These are phyloP conservation scores for Kalmanozyma brasiliensis DNA, from an alignment of 1,284 basidiomycete species.

Conservation along the genomic window DNA sequence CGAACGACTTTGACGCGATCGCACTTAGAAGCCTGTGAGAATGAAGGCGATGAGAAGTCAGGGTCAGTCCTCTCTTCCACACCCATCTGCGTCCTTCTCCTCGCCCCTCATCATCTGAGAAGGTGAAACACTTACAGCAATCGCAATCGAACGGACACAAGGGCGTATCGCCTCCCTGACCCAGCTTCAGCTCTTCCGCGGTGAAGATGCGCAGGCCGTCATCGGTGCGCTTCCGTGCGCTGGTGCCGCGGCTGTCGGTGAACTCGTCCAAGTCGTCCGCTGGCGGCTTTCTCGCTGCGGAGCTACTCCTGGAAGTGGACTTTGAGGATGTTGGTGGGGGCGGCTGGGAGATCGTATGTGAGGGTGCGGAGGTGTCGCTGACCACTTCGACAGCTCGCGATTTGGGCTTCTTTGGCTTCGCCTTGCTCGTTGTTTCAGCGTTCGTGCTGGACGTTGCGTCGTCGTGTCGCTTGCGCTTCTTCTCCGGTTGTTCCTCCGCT, in stretches of 20 bases:
- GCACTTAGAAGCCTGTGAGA: conserved; percentile 4
- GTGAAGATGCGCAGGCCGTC: conserved; percentile 40
- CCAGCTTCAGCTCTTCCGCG: conserved; percentile 12
- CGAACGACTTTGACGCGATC: not conserved
- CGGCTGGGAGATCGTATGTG: not conserved
- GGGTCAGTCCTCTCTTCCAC: no score
- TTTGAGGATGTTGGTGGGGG: not conserved
- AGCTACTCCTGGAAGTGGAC: not conserved
- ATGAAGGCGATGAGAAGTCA: not conserved
- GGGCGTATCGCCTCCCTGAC: conserved; percentile 19
- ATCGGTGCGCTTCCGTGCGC: conserved; percentile 15
- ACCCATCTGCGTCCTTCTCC: no score
- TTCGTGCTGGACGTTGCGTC: not conserved
- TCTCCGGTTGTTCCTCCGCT: not conserved
- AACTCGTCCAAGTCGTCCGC: conserved; percentile 20
- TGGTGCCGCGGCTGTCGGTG: conserved; percentile 18
- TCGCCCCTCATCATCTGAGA: no score
- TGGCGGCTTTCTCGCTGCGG: not conserved
- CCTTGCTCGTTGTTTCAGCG: not conserved
- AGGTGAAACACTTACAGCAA: conserved; percentile 24
- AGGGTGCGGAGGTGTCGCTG: conserved; percentile 18
- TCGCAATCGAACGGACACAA: conserved; percentile 44
- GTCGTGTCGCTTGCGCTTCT: conserved; percentile 3
- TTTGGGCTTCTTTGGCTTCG: conserved; percentile 6
- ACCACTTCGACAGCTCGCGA: conserved; percentile 9